Base-by-base conservation (phyloP, 139 green algal species). In the Micractinium conductrix region DNA sequence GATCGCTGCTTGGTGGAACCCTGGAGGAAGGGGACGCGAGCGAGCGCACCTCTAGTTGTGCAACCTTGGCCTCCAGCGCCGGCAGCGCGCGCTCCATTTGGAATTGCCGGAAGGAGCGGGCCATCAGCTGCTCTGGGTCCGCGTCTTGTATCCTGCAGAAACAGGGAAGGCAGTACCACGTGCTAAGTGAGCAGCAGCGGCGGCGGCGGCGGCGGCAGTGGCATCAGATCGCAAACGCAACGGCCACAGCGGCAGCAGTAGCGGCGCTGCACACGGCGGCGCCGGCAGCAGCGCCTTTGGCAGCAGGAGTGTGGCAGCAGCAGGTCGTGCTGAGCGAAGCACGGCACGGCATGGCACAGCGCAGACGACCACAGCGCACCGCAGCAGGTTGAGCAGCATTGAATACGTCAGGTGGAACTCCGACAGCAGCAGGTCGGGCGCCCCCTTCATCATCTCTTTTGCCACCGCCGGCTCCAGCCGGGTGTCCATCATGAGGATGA, bases 401-500 rank as follows among this genome's bases (percentile, higher is more conserved):
- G 89, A 90, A 88, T 97, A 97, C 19, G 86, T 81, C 42, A 97
- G 88, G 82, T 92, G 90, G 82, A 98, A 98, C 75, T 91, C 92
- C 6, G 89, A 95, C 80, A 92, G 86, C 65, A 98, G 88, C 1
- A 89, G 84, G 84, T 98, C 95, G 4, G 95, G 88, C 7, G 90
- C 90, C 1, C 95, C 95, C 76, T 82, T 82, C 26, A 82, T 71
- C 76, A 82, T 82, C 33, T 82, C 76, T 50, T 93, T 92, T 1
- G 93, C 93, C 2, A 94, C 86, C 0, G 91, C 81, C 0, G 95
- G 93, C 84, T 98, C 94, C 91, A 98, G 92, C 83, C 91, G 92
- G 2, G 88, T 84, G 78, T 97, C 94, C 84, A 98, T 85, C 94
- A 98, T 96, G 42, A 98, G 80, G 55, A 98, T 93, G 0, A 98